Evolutionary conservation across 345 rosid genomes (phyloP).

Genomic region (Turnera subulata): DNA sequence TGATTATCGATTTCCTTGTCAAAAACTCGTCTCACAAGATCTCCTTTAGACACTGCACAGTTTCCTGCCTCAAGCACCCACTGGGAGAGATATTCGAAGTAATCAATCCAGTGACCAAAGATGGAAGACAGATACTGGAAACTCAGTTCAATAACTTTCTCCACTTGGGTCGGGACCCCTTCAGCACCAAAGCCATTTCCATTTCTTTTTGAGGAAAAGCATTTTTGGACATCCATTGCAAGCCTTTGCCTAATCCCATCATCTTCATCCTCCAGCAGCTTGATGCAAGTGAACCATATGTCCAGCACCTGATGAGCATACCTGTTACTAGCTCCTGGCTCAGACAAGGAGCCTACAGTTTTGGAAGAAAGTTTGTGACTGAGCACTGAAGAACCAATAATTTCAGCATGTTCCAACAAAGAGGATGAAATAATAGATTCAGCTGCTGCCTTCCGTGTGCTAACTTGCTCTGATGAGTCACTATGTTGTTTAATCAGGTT

Average conservation of each 20-base stretch:
- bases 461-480: slow-evolving; percentile 71
- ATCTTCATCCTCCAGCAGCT: slow-evolving; percentile 91
- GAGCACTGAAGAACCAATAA: slow-evolving; percentile 47
- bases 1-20: slow-evolving; percentile 96
- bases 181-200: slow-evolving; percentile 18
- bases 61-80: slow-evolving; percentile 55
- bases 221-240: slow-evolving; percentile 60
- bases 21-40: slow-evolving; percentile 80
- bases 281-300: slow-evolving; percentile 75
- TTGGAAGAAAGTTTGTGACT: slow-evolving; percentile 29
- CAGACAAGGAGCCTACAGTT: slow-evolving; percentile 19
- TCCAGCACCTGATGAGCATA: slow-evolving; percentile 57
- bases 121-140: slow-evolving; percentile 59
- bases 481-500: slow-evolving; percentile 61
- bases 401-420: slow-evolving; percentile 73
- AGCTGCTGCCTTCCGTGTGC: slow-evolving; percentile 75
- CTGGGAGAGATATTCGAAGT: slow-evolving; percentile 50
- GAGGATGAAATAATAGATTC: slow-evolving; percentile 85
- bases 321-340: slow-evolving; percentile 32
- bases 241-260: slow-evolving; percentile 66
- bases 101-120: slow-evolving; percentile 78
- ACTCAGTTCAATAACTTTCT: slow-evolving; percentile 73
- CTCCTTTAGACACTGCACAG: slow-evolving; percentile 41
- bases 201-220: slow-evolving; percentile 33
- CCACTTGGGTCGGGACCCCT: slow-evolving; percentile 71